Evolutionary conservation across 2,329 filamentous ascomycete genomes (phyloP).

Genomic region (Cladosporium sp.): DNA sequence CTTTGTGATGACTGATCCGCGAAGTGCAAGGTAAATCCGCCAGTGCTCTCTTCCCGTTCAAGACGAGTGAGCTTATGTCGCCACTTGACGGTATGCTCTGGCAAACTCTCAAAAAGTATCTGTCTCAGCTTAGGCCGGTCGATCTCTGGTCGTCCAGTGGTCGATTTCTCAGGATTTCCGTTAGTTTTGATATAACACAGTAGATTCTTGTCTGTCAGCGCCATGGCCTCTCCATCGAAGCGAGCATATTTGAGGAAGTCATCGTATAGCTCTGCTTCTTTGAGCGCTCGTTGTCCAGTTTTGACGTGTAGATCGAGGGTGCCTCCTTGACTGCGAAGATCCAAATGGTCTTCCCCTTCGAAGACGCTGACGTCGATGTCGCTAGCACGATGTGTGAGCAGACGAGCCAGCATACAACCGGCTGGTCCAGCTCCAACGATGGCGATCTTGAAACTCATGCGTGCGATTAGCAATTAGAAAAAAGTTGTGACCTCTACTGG

Average conservation of each 20-base stretch:
- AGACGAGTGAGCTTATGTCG: constrained; percentile 33
- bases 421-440: constrained; percentile 43
- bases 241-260: constrained; percentile 40
- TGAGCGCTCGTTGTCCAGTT: constrained; percentile 40
- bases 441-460: constrained; percentile 32
- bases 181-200: constrained; percentile 31
- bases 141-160: constrained; percentile 39
- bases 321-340: constrained; percentile 40
- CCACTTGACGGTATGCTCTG: constrained; percentile 37
- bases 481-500: not conserved
- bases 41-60: constrained; percentile 22
- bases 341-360: constrained; percentile 36
- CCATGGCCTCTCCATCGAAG: constrained; percentile 48
- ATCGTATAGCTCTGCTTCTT: constrained; percentile 37
- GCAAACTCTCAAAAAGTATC: constrained; percentile 39
- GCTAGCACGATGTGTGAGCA: constrained; percentile 32
- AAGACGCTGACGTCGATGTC: constrained; percentile 35
- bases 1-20: constrained; percentile 32
- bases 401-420: constrained; percentile 40
- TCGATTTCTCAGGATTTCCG: constrained; percentile 35
- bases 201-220: constrained; percentile 44
- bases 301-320: constrained; percentile 41
- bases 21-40: constrained; percentile 32
- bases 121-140: constrained; percentile 40
- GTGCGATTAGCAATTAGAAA: not conserved